Base-by-base conservation (phyloP, 2,329 filamentous ascomycete species). In the Colletotrichum neosansevieriae region DNA sequence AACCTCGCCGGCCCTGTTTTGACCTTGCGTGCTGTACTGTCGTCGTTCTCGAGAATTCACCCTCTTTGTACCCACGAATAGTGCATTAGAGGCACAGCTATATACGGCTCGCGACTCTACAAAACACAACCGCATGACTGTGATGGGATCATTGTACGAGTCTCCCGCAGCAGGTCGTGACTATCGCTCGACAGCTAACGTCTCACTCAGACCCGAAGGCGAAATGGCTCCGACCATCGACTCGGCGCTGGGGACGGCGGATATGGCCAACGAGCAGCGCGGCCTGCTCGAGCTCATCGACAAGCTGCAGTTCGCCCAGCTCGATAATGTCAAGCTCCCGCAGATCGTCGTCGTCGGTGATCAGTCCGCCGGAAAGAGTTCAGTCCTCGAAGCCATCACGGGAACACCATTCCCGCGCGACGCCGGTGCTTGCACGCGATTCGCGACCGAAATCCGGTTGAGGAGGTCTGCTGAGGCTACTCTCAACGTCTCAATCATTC, bases 331-430 rank as follows among this genome's bases (percentile, higher is more conserved):
- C 72, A 82, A 83, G 53, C 80, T 89, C 0, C 87, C 87, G 1
- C 87, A 91, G 73, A 86, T 91, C 40, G 87, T 90, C 53, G 88
- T 90, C 24, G 88, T 89, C 38, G 88, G 88, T 34, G 87, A 90
- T 74, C 88, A 90, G 76, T 89, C 87, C 2, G 85, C 87, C 6
- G 89, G 89, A 19, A 91, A 91, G 76, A 89, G 85, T 71, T 90
- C 88, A 4, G 86, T 89, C 1, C 82, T 91, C 2, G 88, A 90
- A 72, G 87, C 88, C n/a, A 81, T 91, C 42, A 89, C 87, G 0
- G 86, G 87, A 24, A 87, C 89, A 10, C 84, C 85, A 0, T 91
- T 91, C 51, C 89, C 88, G 0, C 80, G 85, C 63, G 86, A 87
- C 69, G 86, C 86, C 58, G 86, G 84, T 53, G 82, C 89, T 2